phyloP scores from a whole-genome alignment of 139 green algal genomes.

The Diplosphaera chodatii region DNA sequence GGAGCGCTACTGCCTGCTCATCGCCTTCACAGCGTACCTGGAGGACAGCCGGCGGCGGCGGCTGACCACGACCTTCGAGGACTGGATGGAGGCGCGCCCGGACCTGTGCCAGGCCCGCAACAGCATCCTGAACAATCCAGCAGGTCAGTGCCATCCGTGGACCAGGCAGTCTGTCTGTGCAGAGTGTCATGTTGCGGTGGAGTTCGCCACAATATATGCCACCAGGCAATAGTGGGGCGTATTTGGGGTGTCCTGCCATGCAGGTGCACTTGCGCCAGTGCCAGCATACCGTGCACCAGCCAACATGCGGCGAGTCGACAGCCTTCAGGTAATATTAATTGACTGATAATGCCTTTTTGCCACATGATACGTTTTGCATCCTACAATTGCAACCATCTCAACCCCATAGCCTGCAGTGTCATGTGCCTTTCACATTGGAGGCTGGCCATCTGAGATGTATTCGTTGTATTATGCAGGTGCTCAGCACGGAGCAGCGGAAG shows the following conservation, averaged over 20 bases:
- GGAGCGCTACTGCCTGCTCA: constrained; percentile 89
- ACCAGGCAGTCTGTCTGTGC: too few relatives aligned
- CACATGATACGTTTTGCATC: too few relatives aligned
- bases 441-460: too few relatives aligned
- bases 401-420: too few relatives aligned
- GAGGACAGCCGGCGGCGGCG: constrained; percentile 29
- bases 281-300: background rate
- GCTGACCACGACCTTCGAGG: constrained; percentile 28
- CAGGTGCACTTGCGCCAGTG: constrained; percentile 4
- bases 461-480: background rate
- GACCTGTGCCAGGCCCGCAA: constrained; percentile 32
- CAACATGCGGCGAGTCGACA: background rate
- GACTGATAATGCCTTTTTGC: too few relatives aligned
- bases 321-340: constrained; percentile 2
- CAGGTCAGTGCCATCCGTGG: background rate
- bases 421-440: too few relatives aligned
- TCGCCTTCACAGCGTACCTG: constrained; percentile 80
- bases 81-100: constrained; percentile 58
- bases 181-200: too few relatives aligned
- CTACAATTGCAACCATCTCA: too few relatives aligned
- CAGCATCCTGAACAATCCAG: background rate
- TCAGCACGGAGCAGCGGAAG: constrained; percentile 32
- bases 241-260: background rate
- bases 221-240: too few relatives aligned
- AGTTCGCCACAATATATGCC: too few relatives aligned